A percentile compares a stretch with the other conserved stretches of the same genome.
phyloP scores from a whole-genome alignment of 805 yeast genomes.

The Martiniozyma abietophila region DNA sequence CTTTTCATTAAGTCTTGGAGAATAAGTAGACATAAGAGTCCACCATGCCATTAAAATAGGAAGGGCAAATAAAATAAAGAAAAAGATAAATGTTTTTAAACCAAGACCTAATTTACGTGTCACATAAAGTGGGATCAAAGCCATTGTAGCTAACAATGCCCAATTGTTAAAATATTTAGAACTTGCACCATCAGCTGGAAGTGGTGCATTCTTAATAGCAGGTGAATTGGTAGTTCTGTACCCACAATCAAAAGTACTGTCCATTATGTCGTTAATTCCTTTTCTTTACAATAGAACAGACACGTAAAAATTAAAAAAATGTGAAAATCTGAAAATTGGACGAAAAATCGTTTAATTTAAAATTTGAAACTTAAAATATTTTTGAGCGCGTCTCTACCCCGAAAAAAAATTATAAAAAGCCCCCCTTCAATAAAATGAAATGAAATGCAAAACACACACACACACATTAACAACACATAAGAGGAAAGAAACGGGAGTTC shows the following conservation, averaged over 20 bases:
- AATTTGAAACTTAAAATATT: no score
- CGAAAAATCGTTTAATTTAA: no score
- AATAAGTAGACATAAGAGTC: slow-evolving; percentile 66
- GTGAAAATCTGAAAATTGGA: no score
- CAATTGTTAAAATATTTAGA: slow-evolving; percentile 64
- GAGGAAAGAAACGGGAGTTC: no score
- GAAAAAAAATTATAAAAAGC: no score
- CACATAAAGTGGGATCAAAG: slow-evolving; percentile 53
- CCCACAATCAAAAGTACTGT: slow-evolving; percentile 34
- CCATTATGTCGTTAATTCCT: no score
- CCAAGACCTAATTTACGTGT: slow-evolving; percentile 65
- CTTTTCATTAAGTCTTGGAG: slow-evolving; percentile 76
- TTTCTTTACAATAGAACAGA: no score
- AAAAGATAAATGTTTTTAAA: slow-evolving; percentile 53
- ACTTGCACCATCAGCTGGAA: slow-evolving; percentile 91
- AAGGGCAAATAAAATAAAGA: slow-evolving; percentile 42
- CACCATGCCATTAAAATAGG: slow-evolving; percentile 79
- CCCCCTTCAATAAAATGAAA: no score
- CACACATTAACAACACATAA: no score
- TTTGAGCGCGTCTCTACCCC: no score
- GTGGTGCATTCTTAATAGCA: slow-evolving; percentile 73
- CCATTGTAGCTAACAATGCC: slow-evolving; percentile 38
- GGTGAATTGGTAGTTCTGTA: slow-evolving; percentile 49
- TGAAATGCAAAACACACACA: no score
- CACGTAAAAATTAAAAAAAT: no score